Evolutionary conservation across 768 basidiomycete species (phyloP).

Genomic region (Piloderma croceum): DNA sequence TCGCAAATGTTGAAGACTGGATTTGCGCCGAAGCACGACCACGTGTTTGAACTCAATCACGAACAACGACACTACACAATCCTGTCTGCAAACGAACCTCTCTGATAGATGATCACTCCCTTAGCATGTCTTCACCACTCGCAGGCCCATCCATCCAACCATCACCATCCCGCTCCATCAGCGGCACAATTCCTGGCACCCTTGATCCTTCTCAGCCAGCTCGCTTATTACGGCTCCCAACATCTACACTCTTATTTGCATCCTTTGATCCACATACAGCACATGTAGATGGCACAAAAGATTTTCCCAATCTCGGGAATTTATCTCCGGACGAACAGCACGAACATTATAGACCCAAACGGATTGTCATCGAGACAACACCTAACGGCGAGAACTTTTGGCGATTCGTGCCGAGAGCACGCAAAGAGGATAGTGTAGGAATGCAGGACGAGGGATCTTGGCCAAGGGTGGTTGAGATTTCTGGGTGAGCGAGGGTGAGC

Average conservation of each 20-base stretch:
- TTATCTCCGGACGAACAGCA: constrained; percentile 41
- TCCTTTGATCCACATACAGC: constrained; percentile 70
- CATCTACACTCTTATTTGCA: constrained; percentile 65
- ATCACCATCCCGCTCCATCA: constrained; percentile 9
- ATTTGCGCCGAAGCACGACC: too few relatives aligned
- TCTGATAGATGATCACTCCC: too few relatives aligned
- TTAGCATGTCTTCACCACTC: constrained; percentile 14
- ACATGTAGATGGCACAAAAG: constrained; percentile 30
- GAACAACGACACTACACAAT: too few relatives aligned
- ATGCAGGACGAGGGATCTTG: constrained; percentile 63
- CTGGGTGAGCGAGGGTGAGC: constrained; percentile 48
- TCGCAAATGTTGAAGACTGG: too few relatives aligned
- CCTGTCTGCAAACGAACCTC: too few relatives aligned
- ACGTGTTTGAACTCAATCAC: too few relatives aligned
- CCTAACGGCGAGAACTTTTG: constrained; percentile 54
- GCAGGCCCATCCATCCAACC: constrained; percentile 21
- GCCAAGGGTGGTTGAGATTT: constrained; percentile 62
- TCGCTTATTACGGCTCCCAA: constrained; percentile 55
- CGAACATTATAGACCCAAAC: constrained; percentile 53
- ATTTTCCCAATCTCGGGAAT: constrained; percentile 32
- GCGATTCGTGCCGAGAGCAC: constrained; percentile 75
- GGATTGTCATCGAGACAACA: constrained; percentile 66
- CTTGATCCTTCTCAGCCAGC: constrained; percentile 57
- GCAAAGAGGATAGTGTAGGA: constrained; percentile 47
- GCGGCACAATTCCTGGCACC: constrained; percentile 53